A percentile compares a stretch with the other conserved stretches of the same genome.
phyloP scores from a whole-genome alignment of 495 filamentous ascomycete species.

The Jackrogersella minutella region DNA sequence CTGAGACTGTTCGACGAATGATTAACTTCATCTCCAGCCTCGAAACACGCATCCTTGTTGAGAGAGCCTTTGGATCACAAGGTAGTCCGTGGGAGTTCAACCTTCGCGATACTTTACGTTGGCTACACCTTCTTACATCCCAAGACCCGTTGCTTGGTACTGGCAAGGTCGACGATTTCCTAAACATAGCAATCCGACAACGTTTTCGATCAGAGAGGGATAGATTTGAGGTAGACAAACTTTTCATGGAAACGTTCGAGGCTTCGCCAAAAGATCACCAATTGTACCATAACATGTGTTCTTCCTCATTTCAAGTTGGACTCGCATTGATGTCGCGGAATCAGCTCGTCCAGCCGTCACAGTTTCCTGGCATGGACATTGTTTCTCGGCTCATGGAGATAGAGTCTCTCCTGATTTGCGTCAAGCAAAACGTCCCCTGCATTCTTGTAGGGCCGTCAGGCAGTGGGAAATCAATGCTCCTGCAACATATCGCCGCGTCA shows the following conservation, averaged over 20 bases:
- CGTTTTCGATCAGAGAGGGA: slow-evolving; percentile 81
- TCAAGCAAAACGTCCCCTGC: slow-evolving; percentile 85
- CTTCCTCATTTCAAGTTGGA: slow-evolving; percentile 71
- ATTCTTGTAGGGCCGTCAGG: slow-evolving; percentile 88
- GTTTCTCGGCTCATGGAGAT: slow-evolving; percentile 69
- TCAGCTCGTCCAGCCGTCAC: slow-evolving; percentile 60
- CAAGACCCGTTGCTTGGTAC: slow-evolving; percentile 62
- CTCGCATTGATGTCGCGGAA: slow-evolving; percentile 73
- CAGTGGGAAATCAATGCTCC: slow-evolving; percentile 81
- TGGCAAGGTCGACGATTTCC: slow-evolving; percentile 69
- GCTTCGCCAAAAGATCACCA: slow-evolving; percentile 60
- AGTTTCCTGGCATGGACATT: slow-evolving; percentile 63
- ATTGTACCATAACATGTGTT: slow-evolving; percentile 67
- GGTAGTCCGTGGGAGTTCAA: slow-evolving; percentile 99
- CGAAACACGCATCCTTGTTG: slow-evolving; percentile 71
- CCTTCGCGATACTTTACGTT: slow-evolving; percentile 87
- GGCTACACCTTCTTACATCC: slow-evolving; percentile 77
- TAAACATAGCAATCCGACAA: slow-evolving; percentile 85
- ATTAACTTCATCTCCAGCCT: slow-evolving; percentile 83
- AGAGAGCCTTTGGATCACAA: slow-evolving; percentile 72
- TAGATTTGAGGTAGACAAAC: slow-evolving; percentile 63
- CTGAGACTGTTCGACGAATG: slow-evolving; percentile 64
- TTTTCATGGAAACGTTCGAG: slow-evolving; percentile 63
- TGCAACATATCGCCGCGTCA: slow-evolving; percentile 79
- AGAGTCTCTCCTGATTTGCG: slow-evolving; percentile 86